phyloP scores from a whole-genome alignment of 2,329 filamentous ascomycete species.

The Colletotrichum tanaceti region DNA sequence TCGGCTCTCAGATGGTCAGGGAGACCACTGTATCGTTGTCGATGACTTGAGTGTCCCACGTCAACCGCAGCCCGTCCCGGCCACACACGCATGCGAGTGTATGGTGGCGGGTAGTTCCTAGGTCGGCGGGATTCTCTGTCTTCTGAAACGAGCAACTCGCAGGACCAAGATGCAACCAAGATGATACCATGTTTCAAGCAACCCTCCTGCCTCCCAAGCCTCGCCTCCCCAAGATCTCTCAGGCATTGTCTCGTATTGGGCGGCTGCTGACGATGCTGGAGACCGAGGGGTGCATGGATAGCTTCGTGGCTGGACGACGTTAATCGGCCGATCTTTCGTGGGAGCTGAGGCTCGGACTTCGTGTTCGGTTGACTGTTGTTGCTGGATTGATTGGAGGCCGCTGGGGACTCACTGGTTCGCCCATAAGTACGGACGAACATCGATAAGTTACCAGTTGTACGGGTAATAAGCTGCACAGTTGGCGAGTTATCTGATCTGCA shows the following conservation, averaged over 20 bases:
- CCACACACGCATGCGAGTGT: neutral
- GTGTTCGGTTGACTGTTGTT: constrained; percentile 22
- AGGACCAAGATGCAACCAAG: constrained; percentile 35
- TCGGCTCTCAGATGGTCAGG: constrained; percentile 11
- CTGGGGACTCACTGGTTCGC: constrained; percentile 7
- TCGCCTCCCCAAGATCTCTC: neutral
- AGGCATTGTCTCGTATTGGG: neutral
- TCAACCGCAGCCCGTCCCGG: neutral
- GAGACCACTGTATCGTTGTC: constrained; percentile 14
- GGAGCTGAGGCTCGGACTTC: constrained; percentile 34
- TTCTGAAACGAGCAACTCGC: constrained; percentile 35
- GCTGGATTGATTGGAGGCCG: neutral
- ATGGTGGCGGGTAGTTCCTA: constrained; percentile 18
- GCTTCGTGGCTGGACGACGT: constrained; percentile 20
- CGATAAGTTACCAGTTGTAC: constrained; percentile 1
- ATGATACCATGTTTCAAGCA: constrained; percentile 39
- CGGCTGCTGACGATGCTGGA: constrained; percentile 14
- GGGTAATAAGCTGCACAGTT: constrained; percentile 6
- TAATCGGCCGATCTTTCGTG: constrained; percentile 25
- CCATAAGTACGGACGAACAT: constrained; percentile 36
- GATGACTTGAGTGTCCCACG: constrained; percentile 10
- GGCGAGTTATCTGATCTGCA: constrained; percentile 21
- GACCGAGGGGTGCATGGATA: constrained; percentile 37
- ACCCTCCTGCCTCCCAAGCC: neutral
- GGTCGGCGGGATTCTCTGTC: constrained; percentile 14